These are phyloP conservation scores for Blepharisma japonicum DNA, from an alignment of 73 alveolate genomes.

Conservation along the genomic window DNA sequence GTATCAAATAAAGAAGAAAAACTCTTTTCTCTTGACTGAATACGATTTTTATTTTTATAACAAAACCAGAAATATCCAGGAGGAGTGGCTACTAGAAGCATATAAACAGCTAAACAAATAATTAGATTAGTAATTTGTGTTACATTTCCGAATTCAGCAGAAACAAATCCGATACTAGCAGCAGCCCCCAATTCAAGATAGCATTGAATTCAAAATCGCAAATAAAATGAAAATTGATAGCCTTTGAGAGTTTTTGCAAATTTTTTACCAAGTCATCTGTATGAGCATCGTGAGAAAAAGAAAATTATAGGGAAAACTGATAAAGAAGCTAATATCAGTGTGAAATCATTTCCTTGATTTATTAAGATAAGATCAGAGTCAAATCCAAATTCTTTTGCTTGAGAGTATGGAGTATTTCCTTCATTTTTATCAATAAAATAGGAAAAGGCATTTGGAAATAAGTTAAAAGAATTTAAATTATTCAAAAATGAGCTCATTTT, in stretches of 20 bases:
- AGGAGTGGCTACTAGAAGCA: background rate
- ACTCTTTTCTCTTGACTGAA: background rate
- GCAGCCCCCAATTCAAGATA: conserved; percentile 1
- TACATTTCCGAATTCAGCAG: background rate
- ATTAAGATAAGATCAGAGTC: background rate
- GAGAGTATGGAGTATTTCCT: conserved; percentile 4
- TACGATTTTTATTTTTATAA: background rate
- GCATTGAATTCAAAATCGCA: conserved; percentile 13
- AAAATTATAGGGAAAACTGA: background rate
- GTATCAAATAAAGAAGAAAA: background rate
- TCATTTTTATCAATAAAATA: background rate
- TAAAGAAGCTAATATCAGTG: background rate
- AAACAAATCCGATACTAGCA: background rate
- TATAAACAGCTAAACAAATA: background rate
- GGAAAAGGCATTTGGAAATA: background rate
- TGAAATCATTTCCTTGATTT: background rate
- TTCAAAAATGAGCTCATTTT: background rate
- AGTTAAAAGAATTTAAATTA: background rate
- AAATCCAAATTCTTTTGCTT: conserved; percentile 13
- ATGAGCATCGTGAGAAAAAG: background rate
- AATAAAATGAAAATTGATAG: background rate
- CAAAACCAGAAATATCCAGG: background rate
- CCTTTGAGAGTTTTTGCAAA: background rate
- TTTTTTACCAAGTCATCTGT: background rate
- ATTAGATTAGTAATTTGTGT: background rate